A percentile compares a stretch with the other conserved stretches of the same genome.
Conservation (phyloP, 805 yeast species). For the Wickerhamiella dianesei region DNA sequence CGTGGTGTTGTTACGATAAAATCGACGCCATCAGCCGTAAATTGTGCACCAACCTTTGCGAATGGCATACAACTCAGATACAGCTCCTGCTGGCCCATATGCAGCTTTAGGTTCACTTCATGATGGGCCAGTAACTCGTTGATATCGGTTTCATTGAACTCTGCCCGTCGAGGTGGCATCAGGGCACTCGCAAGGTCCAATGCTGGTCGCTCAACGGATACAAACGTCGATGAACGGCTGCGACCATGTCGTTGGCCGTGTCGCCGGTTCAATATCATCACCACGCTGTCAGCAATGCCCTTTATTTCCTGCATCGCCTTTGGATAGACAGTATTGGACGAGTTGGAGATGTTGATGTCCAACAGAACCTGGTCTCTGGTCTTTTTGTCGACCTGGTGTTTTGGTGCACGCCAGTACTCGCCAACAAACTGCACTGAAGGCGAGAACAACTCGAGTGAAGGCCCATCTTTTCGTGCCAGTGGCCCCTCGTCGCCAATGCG, state of each 20-base stretch:
- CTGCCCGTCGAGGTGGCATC: background rate
- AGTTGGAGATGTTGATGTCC: constrained; percentile 50
- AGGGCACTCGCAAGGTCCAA: background rate
- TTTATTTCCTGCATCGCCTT: constrained; percentile 49
- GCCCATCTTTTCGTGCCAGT: constrained; percentile 5
- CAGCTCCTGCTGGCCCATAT: constrained; percentile 59
- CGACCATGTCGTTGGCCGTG: background rate
- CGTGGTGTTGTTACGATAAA: constrained; percentile 34
- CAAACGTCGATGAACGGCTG: background rate
- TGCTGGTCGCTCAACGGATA: background rate
- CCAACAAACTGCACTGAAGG: constrained; percentile 57
- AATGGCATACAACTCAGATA: constrained; percentile 84
- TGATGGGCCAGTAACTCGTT: background rate
- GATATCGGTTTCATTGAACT: background rate
- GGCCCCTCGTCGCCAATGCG: constrained; percentile 19
- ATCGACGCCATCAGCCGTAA: constrained; percentile 56
- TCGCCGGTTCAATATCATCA: background rate
- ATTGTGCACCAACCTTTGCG: constrained; percentile 81
- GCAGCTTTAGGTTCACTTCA: constrained; percentile 24
- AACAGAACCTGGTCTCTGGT: constrained; percentile 21
- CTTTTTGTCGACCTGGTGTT: constrained; percentile 21
- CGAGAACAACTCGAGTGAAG: constrained; percentile 43
- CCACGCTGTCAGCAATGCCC: constrained; percentile 3
- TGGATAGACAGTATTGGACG: constrained; percentile 57
- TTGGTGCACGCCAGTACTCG: constrained; percentile 30